These are phyloP conservation scores for Globisporangium camurandrum DNA, from an alignment of 352 stramenopile species.

Conservation along the genomic window DNA sequence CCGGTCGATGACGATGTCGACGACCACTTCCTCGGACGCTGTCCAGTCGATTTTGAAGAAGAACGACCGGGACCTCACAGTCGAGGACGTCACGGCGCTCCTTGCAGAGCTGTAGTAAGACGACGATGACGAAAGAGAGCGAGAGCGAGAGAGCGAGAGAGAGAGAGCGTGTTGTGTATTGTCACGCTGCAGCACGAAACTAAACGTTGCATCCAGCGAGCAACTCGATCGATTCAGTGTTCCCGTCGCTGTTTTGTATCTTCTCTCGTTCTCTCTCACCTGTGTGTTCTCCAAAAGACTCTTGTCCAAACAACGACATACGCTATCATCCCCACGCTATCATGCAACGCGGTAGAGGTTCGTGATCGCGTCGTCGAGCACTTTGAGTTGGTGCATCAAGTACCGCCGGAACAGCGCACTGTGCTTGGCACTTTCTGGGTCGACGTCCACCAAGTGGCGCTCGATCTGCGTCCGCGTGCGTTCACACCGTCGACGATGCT, in stretches of 20 bases:
- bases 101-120: conserved; percentile 46
- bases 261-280: too few species aligned
- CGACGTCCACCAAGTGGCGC: conserved; percentile 5
- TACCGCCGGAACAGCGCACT: conserved; percentile 14
- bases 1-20: conserved; percentile 44
- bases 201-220: too few species aligned
- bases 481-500: conserved; percentile 9
- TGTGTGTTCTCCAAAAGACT: too few species aligned
- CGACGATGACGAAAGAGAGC: too few species aligned
- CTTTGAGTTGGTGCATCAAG: conserved; percentile 15
- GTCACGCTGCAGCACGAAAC: too few species aligned
- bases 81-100: conserved; percentile 79
- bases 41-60: conserved; percentile 78
- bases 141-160: too few species aligned
- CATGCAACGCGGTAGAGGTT: conserved; percentile 8
- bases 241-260: too few species aligned
- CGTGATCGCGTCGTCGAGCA: conserved; percentile 12
- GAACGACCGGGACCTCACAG: conserved; percentile 76
- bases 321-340: neutral
- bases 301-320: neutral
- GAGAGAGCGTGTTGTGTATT: too few species aligned
- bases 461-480: conserved; percentile 6
- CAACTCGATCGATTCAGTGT: too few species aligned
- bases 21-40: conserved; percentile 44
- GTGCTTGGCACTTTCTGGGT: conserved; percentile 7